Base-by-base conservation (phyloP, 169 alveolate genomes). In the Plasmodium knowlesi region DNA sequence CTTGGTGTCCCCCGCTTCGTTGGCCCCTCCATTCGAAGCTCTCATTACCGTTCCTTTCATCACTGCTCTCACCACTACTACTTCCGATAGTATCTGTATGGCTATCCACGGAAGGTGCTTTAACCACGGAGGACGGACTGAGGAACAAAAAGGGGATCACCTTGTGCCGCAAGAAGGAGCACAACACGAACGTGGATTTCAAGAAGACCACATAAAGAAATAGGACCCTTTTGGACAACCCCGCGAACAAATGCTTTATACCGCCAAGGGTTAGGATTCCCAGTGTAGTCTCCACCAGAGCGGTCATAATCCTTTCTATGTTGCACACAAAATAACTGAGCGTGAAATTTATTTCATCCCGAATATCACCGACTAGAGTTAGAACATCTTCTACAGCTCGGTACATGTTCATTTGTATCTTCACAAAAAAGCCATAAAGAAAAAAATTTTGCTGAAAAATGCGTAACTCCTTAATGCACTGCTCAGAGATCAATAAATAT, bases 291-390 rank as follows among this genome's bases (percentile, higher is more conserved):
- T 54, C 78, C 82, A 79, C 82, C 82, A 89, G 82, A 4, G 72
- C 61, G 3, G 73, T 25, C 50, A 89, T 79, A 89, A 79, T 41
- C 50, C 82, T 80, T 61, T 89, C 82, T 19, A 89, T 43, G 54
- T 89, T 89, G 22, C 82, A 89, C 12, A 54, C 67, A 89, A 89
- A 89, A 79, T 89, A 89, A 28, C 50, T 53, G 12, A 89, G 37
- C 61, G 94, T 89, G 82, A 79, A 89, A 79, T 89, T 89, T 89
- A 89, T 89, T 89, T 79, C 94, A 78, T 89, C 76, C 72, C 73
- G 80, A 54, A 89, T 89, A 53, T 89, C 94, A 89, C 16, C 79
- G 46, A 89, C 53, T 22, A 89, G 89, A 41, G 54, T 79, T 54
- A 79, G 19, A 19, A 89, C 34, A 89, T 89, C 72, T 30, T 89